A percentile compares a stretch with the other conserved stretches of the same genome.
Evolutionary conservation across 2,329 filamentous ascomycete genomes (phyloP).

Genomic region (Apiospora aurea): DNA sequence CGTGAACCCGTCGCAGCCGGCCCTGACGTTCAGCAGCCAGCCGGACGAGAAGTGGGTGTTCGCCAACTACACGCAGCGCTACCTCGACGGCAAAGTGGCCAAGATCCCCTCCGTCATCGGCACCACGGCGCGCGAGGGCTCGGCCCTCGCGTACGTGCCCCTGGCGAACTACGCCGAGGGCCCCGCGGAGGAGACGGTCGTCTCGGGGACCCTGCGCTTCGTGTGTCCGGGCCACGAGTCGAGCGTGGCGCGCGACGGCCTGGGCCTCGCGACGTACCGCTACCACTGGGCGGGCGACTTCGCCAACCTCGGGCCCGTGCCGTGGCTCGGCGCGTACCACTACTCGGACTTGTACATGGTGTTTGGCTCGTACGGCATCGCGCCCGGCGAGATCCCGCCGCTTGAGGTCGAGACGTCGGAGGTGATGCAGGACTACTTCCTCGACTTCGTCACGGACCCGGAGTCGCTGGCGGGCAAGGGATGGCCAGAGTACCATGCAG

Average conservation of each 20-base stretch:
- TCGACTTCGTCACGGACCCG: constrained; percentile 38
- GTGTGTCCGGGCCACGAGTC: constrained; percentile 40
- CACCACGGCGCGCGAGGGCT: constrained; percentile 43
- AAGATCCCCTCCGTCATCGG: constrained; percentile 41
- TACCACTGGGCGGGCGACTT: constrained; percentile 51
- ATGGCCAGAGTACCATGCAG: constrained; percentile 25
- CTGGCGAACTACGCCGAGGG: constrained; percentile 39
- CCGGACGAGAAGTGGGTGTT: constrained; percentile 43
- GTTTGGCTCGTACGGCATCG: constrained; percentile 46
- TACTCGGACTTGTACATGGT: constrained; percentile 46
- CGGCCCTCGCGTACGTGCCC: constrained; percentile 40
- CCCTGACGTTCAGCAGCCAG: constrained; percentile 37
- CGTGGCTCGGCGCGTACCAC: constrained; percentile 53
- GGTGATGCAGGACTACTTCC: constrained; percentile 39
- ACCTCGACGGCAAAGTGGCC: constrained; percentile 36
- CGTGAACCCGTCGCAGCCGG: constrained; percentile 29
- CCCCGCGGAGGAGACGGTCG: constrained; percentile 33
- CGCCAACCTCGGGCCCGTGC: constrained; percentile 46
- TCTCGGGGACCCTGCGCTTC: constrained; percentile 30
- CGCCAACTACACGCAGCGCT: constrained; percentile 40
- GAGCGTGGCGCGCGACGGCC: constrained; percentile 31
- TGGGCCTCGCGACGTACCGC: constrained; percentile 40
- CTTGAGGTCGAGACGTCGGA: constrained; percentile 36
- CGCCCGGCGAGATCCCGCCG: constrained; percentile 35
- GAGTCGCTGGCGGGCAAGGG: constrained; percentile 31